Evolutionary conservation across 1,284 basidiomycete species (phyloP).

Genomic region (Rhodotorula mucilaginosa): DNA sequence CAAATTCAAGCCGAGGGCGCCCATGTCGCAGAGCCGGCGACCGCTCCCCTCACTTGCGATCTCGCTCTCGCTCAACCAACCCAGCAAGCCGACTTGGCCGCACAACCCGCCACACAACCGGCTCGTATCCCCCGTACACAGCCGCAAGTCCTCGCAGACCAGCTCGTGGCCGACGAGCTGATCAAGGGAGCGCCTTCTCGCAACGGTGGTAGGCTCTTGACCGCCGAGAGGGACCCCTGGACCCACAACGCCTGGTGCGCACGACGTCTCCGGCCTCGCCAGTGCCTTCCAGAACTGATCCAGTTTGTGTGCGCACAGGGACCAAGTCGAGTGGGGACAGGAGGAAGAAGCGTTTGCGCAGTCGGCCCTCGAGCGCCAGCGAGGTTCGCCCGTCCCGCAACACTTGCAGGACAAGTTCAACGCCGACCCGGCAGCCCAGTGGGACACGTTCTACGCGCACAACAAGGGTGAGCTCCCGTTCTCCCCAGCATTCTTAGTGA

Average conservation of each 20-base stretch:
- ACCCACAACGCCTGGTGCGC: slow-evolving; percentile 45
- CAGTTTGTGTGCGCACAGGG: slow-evolving; percentile 25
- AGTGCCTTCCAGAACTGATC: background rate
- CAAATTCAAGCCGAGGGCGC: background rate
- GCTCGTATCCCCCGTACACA: slow-evolving; percentile 10
- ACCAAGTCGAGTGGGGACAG: slow-evolving; percentile 43
- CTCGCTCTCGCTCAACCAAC: no score
- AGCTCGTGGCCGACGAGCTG: slow-evolving; percentile 24
- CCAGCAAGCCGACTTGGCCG: no score
- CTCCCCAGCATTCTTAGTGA: background rate
- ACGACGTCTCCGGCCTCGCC: background rate
- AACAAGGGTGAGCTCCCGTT: slow-evolving; percentile 55
- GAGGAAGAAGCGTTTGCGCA: slow-evolving; percentile 40
- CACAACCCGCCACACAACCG: background rate
- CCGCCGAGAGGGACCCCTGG: slow-evolving; percentile 42
- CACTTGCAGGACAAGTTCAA: slow-evolving; percentile 59
- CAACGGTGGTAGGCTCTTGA: slow-evolving; percentile 40
- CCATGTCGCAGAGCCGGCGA: background rate
- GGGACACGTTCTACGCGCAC: slow-evolving; percentile 85
- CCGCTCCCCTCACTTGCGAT: no score
- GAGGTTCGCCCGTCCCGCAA: slow-evolving; percentile 32
- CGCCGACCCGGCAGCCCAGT: slow-evolving; percentile 68
- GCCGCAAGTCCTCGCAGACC: slow-evolving; percentile 33
- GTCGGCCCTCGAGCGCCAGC: slow-evolving; percentile 38
- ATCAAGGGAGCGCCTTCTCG: slow-evolving; percentile 37